Base-by-base conservation (phyloP, 148 eudicot species). In the Rhododendron simsii region DNA sequence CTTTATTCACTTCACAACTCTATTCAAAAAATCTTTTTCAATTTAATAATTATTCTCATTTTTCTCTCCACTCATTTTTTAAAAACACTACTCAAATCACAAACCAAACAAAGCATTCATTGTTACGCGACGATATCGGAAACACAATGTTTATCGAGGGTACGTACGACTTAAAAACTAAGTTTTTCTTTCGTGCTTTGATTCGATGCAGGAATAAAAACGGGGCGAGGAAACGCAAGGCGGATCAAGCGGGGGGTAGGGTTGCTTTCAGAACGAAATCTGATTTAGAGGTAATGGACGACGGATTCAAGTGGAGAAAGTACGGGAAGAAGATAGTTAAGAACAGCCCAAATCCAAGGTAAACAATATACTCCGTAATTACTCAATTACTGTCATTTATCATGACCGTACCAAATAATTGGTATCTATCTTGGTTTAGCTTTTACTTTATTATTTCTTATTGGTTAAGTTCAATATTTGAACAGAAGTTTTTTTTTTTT, bases 281-380 rank as follows among this genome's bases (percentile, higher is more conserved):
- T 4, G 78, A 83, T 16, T 6, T 83, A 6, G 85, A 83, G 16
- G 16, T 83, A 2, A 45, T 83, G 61, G 85, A 83, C 21, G 85
- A 83, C 11, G 85, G 85, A 45, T 83, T 28, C 78, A 69, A 83
- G 30, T 83, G 85, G 85, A 67, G 85, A 7, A 83, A 83, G 78
- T 83, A 83, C 2, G 85, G 85, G 44, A 83, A 83, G 85, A 83
- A 83, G 78, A 83, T 83, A 78, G 85, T 83, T 15, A 83, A 83
- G 41, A 83, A 69, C 85, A 69, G 18, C 45, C 45, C 78, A 67
- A 28, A 83, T 69, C 85, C 85, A 69, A 83, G 85, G 85, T 83
- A 83, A 6, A n/a, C 26, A 45, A 7, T 50, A 3, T 35, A 35
- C 37, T 35, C 37, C 37, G 37, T 35, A 35, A 16, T 5, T 16